phyloP scores from a whole-genome alignment of 2,329 filamentous ascomycete species.

The Paramyrothecium sp. region DNA sequence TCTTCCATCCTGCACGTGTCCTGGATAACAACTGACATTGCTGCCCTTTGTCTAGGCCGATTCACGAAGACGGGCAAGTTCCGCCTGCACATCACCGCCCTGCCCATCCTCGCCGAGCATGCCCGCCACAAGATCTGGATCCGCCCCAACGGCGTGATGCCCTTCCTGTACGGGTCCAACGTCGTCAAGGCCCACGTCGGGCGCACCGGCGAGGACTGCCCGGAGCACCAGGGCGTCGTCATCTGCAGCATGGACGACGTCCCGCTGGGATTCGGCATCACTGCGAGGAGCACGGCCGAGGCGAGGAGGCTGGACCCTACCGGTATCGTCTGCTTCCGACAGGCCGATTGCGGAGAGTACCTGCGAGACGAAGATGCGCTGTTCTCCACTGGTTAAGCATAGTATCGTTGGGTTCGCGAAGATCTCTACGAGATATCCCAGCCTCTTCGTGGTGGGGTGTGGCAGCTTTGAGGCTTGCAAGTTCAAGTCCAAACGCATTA shows the following conservation, averaged over 20 bases:
- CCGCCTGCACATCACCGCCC: constrained; percentile 83
- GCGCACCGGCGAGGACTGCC: constrained; percentile 85
- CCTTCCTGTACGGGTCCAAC: constrained; percentile 92
- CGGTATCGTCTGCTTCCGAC: constrained; percentile 82
- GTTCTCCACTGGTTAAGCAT: constrained; percentile 50
- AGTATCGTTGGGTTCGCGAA: neutral
- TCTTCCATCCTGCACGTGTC: neutral
- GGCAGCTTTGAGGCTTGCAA: too few species aligned
- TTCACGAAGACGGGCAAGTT: constrained; percentile 98
- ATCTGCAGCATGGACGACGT: constrained; percentile 92
- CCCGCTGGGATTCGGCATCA: constrained; percentile 90
- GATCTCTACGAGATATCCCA: too few species aligned
- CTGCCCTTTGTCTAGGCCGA: constrained; percentile 57
- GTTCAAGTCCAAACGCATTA: too few species aligned
- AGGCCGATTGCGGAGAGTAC: constrained; percentile 94
- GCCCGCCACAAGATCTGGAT: constrained; percentile 98
- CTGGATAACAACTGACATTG: neutral
- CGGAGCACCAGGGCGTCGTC: constrained; percentile 88
- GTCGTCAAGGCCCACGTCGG: constrained; percentile 72
- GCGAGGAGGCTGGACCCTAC: constrained; percentile 85
- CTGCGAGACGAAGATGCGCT: constrained; percentile 76
- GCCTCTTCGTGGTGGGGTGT: neutral
- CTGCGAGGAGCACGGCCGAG: constrained; percentile 82
- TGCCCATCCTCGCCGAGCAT: constrained; percentile 86
- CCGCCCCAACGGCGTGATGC: constrained; percentile 95